Conservation (phyloP, 2,329 filamentous ascomycete species). For the Apiospora phragmitis region DNA sequence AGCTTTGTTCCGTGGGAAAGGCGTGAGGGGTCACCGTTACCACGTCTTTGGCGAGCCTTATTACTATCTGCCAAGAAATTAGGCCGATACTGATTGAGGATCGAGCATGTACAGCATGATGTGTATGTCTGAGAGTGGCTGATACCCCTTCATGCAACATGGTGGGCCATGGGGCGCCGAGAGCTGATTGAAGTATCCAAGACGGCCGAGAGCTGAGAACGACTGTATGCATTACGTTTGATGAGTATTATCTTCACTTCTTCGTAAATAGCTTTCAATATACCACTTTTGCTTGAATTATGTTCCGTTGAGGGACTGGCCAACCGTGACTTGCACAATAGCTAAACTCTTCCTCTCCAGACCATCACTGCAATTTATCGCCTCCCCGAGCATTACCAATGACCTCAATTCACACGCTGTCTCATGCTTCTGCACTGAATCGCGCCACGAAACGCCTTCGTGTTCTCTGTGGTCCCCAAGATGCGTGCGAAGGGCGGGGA, state of each 20-base stretch:
- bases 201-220: background rate
- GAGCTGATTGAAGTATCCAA: background rate
- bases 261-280: background rate
- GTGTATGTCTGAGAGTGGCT: background rate
- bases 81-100: no score
- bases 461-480: background rate
- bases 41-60: conserved; percentile 94
- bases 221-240: background rate
- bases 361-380: background rate
- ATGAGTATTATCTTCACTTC: background rate
- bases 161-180: background rate
- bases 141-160: background rate
- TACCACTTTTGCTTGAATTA: background rate
- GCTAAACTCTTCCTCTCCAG: background rate
- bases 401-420: background rate
- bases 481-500: background rate
- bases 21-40: conserved; percentile 86
- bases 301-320: background rate
- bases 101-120: background rate
- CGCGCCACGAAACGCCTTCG: background rate
- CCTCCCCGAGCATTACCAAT: background rate
- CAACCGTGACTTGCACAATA: background rate
- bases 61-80: conserved; percentile 52
- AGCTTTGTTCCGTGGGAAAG: conserved; percentile 76
- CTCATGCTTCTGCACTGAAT: background rate